Evolutionary conservation across 352 stramenopile genomes (phyloP), one percentile per base, ranked within the genome.

Genomic region (Globisporangium carolinianum): DNA sequence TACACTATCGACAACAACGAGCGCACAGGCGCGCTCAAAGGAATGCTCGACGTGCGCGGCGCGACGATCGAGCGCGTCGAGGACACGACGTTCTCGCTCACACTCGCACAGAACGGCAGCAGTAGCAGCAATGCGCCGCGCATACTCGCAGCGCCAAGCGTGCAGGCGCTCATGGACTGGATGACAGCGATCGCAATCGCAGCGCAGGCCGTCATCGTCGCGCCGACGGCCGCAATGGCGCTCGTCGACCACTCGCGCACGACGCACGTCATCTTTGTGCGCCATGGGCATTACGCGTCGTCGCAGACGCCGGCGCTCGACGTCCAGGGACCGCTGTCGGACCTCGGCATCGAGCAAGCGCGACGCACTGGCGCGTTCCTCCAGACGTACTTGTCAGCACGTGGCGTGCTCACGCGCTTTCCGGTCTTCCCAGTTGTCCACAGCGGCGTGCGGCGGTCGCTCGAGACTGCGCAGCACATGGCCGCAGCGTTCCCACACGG

Each of bases 81-180:
- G 35, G 77, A 78, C 58, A 51, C 65, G 54, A 51, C 47, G 55
- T 68, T 74, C 51, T 66, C 69, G 37, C 42, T 77, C 37, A 56
- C 61, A 43, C 63, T 74, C 17, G 41, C 58, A n/a, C 11, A 47
- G 17, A 70, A 66, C 43, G 65, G 61, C 8, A 32, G 24, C 24
- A 32, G 24, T 32, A 32, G 24, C 24, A 32, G 24, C 24, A 32
- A 32, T 32, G 65, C 60, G 36, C 56, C 60, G 41, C 73, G 79
- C 15, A 59, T 68, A 56, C 62, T 89, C n/a, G 69, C 63, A 1
- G 73, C 76, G 11, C 66, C 75, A 0, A 70, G 65, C 59, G 72
- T 87, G 17, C 79, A 89, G 63, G 66, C 66, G 36, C 63, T 87
- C 15, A 81, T 89, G 69, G 76, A 89, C 67, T 89, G 79, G 79